Evolutionary conservation across 306 rosid species (phyloP).

Genomic region (Quercus wislizeni): DNA sequence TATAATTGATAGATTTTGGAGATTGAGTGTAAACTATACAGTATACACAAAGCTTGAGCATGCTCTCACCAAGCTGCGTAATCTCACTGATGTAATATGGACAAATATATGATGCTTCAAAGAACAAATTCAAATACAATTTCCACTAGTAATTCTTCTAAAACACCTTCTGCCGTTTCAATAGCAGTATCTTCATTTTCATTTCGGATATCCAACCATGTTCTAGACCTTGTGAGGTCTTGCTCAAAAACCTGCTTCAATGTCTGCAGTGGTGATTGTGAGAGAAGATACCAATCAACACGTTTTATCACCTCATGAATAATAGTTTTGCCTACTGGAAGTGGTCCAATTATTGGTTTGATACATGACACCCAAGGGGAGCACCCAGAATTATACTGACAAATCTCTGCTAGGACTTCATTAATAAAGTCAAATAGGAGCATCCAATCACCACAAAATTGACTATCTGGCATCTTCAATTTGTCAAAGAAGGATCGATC

Average conservation of each 20-base stretch:
- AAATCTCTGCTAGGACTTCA: slow-evolving; percentile 47
- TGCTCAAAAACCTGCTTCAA: slow-evolving; percentile 39
- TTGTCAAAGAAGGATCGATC: slow-evolving; percentile 42
- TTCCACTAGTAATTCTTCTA: slow-evolving; percentile 57
- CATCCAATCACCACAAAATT: slow-evolving; percentile 26
- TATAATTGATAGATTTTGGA: neutral
- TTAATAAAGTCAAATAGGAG: slow-evolving; percentile 47
- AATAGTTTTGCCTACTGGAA: slow-evolving; percentile 35
- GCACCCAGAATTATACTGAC: slow-evolving; percentile 35
- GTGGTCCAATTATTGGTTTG: slow-evolving; percentile 29
- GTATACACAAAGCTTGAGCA: neutral
- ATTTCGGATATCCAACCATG: slow-evolving; percentile 50
- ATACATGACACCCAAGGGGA: slow-evolving; percentile 32
- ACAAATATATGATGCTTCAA: slow-evolving; percentile 6
- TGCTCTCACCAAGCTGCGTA: neutral
- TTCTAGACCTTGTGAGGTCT: slow-evolving; percentile 41
- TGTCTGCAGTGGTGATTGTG: slow-evolving; percentile 25
- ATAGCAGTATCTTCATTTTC: slow-evolving; percentile 40
- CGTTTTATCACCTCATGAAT: slow-evolving; percentile 40
- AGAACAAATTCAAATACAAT: slow-evolving; percentile 37
- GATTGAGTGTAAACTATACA: neutral
- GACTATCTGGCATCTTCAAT: slow-evolving; percentile 31
- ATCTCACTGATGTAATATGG: neutral
- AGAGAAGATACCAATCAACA: slow-evolving; percentile 31
- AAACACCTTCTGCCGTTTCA: slow-evolving; percentile 46